Base-by-base conservation (phyloP, 108 stramenopile genomes). In the Cyclotella cryptica region DNA sequence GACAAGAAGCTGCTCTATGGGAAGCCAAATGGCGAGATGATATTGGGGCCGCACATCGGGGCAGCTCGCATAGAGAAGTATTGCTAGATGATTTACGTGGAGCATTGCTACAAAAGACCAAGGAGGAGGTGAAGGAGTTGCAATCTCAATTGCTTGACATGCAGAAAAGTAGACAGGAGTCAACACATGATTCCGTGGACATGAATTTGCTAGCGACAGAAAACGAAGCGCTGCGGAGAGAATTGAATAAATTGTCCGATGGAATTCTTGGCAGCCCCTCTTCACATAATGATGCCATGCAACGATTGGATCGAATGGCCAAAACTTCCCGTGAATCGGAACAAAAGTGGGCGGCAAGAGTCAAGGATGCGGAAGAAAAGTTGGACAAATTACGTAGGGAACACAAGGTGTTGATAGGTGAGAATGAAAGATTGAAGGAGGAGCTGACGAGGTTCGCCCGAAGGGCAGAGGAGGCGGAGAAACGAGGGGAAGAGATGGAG, bases 1-100 rank as follows among this genome's bases (percentile, higher is more conserved):
- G 76, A 28, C 76, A 69, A 57, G 76, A 77, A 47, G 76, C 76
- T 10, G 76, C 76, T 42, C 60, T 77, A 26, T 77, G 76, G 76
- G 76, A 77, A 40, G 76, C 76, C 24, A 66, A 66, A 45, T 77
- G 68, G 67, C 54, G 67, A 14, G 76, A 77, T 69, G 76, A 77
- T 69, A 59, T 58, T 66, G 57, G 10, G 9, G 13, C 29, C 3
- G n/a, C 44, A 13, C 14, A 14, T 49, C n/a, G 30, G 52, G 52
- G 42, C 14, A 47, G 29, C 27, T 12, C 26, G 15, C 21, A 55
- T 35, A 51, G 52, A 19, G 75, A 18, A 46, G 22, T 60, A 8
- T 39, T 77, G 21, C 15, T 77, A n/a, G 35, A 61, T 0, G 47
- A 77, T 18, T 57, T 69, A 26, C 45, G 68, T 45, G 74, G 74